These are phyloP conservation scores for Grigorovia jiainica DNA, from an alignment of 805 yeast species.

Conservation along the genomic window DNA sequence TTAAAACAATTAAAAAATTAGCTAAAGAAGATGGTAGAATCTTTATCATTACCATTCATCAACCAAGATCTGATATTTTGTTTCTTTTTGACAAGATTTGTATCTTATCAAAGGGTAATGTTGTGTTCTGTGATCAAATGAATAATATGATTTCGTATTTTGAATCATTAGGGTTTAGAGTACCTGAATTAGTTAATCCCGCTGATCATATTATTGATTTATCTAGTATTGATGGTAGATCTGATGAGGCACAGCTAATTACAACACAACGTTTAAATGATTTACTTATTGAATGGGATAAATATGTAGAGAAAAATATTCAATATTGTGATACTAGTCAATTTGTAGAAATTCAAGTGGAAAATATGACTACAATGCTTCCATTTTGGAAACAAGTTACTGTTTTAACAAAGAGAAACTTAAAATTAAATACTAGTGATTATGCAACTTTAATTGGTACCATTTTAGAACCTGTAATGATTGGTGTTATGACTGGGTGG, in stretches of 20 bases:
- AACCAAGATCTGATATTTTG: constrained; percentile 72
- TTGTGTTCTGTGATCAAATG: constrained; percentile 40
- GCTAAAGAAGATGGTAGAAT: constrained; percentile 55
- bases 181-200: constrained; percentile 45
- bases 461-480: constrained; percentile 37
- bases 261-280: constrained; percentile 28
- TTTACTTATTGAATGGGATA: constrained; percentile 34
- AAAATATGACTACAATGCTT: constrained; percentile 26
- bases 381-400: constrained; percentile 35
- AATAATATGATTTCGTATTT: constrained; percentile 41
- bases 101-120: constrained; percentile 57
- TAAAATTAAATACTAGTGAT: constrained; percentile 42
- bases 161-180: constrained; percentile 32
- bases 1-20: constrained; percentile 50
- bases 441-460: constrained; percentile 38
- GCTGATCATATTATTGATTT: constrained; percentile 53
- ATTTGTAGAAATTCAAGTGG: constrained; percentile 18
- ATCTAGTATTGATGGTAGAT: constrained; percentile 46
- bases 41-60: constrained; percentile 69
- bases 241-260: constrained; percentile 28
- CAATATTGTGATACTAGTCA: constrained; percentile 2
- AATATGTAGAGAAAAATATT: constrained; percentile 4
- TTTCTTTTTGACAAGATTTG: constrained; percentile 58
- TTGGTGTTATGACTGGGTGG: constrained; percentile 68
- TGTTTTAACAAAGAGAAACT: constrained; percentile 38